A percentile compares a stretch with the other conserved stretches of the same genome.
phyloP scores from a whole-genome alignment of 805 yeast species.

The Wickerhamiella spandovensis region DNA sequence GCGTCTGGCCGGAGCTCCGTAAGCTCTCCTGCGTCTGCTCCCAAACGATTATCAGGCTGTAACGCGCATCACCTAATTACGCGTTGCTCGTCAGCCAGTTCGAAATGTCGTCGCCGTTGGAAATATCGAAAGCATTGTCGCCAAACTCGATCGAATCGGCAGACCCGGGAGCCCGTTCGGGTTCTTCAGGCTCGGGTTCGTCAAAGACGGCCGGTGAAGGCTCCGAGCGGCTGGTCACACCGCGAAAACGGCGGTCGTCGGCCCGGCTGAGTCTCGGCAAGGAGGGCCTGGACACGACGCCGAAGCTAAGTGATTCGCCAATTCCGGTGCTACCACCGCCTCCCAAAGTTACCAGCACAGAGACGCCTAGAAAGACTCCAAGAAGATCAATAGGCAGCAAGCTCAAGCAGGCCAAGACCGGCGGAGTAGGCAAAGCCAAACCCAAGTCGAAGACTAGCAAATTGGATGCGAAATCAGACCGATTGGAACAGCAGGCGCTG shows the following conservation, averaged over 20 bases:
- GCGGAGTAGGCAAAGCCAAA: neutral
- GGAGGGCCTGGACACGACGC: constrained; percentile 13
- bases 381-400: neutral
- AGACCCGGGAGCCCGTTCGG: too few species aligned
- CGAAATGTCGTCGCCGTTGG: neutral
- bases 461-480: neutral
- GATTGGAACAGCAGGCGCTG: neutral
- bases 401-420: neutral
- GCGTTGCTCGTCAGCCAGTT: neutral
- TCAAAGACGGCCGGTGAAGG: too few species aligned
- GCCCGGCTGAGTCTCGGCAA: neutral
- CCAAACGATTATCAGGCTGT: too few species aligned
- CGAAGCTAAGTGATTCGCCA: constrained; percentile 19
- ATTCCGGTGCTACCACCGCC: constrained; percentile 21
- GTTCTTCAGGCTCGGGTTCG: too few species aligned
- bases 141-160: neutral
- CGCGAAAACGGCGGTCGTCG: constrained; percentile 4
- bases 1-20: too few species aligned
- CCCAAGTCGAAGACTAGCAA: neutral
- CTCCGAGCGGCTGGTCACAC: too few species aligned
- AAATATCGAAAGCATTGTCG: neutral
- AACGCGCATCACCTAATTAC: too few species aligned
- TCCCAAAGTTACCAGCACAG: neutral
- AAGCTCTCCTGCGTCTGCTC: too few species aligned
- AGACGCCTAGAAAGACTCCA: neutral